phyloP scores from a whole-genome alignment of 2,329 filamentous ascomycete genomes.

The Biscogniauxia sp. region DNA sequence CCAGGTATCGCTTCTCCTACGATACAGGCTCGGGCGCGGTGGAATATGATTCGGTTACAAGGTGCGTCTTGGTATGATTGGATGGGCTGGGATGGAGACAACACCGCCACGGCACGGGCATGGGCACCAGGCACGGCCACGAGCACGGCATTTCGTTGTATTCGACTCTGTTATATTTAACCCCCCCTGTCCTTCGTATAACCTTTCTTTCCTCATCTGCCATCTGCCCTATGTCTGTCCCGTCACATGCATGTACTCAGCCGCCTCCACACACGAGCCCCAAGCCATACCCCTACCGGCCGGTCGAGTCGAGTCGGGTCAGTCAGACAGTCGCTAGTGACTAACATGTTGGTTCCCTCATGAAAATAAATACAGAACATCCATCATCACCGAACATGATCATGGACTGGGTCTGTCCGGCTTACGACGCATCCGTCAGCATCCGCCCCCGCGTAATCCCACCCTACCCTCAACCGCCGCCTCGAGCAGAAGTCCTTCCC shows the following conservation, averaged over 20 bases:
- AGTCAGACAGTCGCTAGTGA: constrained; percentile 20
- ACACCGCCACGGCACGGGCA: neutral
- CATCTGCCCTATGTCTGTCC: constrained; percentile 1
- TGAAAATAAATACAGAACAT: constrained; percentile 56
- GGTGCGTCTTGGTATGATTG: constrained; percentile 50
- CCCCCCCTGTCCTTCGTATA: neutral
- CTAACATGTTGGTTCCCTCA: constrained; percentile 24
- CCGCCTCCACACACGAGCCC: constrained; percentile 18
- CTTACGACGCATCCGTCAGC: constrained; percentile 89
- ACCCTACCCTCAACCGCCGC: constrained; percentile 64
- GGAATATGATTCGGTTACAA: constrained; percentile 70
- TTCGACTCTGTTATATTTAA: neutral
- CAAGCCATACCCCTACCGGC: neutral
- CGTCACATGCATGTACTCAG: constrained; percentile 9
- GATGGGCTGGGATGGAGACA: neutral
- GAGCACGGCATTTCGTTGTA: neutral
- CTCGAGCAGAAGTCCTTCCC: constrained; percentile 60
- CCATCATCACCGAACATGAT: constrained; percentile 81
- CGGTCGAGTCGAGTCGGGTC: too few relatives aligned
- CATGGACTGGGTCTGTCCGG: constrained; percentile 83
- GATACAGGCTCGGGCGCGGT: constrained; percentile 62
- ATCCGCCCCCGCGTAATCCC: constrained; percentile 64
- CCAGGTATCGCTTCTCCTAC: constrained; percentile 71
- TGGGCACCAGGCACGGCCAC: neutral
- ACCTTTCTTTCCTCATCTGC: constrained; percentile 1